Base-by-base conservation (phyloP, 2,329 filamentous ascomycete genomes). In the Epicoccum sorghinum region DNA sequence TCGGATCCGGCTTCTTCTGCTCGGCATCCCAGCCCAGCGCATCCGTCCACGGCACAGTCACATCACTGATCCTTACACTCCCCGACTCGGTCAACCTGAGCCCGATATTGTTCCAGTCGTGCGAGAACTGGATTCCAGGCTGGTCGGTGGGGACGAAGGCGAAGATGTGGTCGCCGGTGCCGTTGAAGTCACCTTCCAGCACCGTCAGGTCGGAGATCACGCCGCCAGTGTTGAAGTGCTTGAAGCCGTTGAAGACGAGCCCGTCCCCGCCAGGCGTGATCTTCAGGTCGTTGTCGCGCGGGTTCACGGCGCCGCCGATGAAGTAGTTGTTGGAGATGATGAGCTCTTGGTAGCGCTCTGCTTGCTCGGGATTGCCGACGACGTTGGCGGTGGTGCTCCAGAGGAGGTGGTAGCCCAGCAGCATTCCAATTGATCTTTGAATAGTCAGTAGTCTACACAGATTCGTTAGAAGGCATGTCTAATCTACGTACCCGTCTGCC, bases 141-240 rank as follows among this genome's bases (percentile, higher is more conserved):
- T 89, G 85, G 0, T 76, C 67, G 0, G 86, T 88, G 4, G 78
- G 77, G 1, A 86, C 84, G 22, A 87, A 70, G 3, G 85, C 83
- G 63, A 88, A 89, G 52, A 88, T 84, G 62, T 88, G 86, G 47
- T 85, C 77, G 4, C 80, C 77, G 0, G 84, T 86, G 14, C 78
- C 82, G 5, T 83, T 79, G n/a, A 81, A 74, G 0, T 85, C 82
- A 18, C 86, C 86, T 62, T 89, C 86, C 0, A 89, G 78, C 0
- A 89, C 84, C 0, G 85, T 88, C 18, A 89, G 72, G 54, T 89
- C 86, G 0, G 85, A 87, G 2, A 89, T 78, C 0, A 87, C 85
- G 24, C 86, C 86, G 0, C 86, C 86, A 0, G 86, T 89, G 65
- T 86, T 89, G 77, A 89, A 89, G 71, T 83, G 78, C 69, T 89